Evolutionary conservation across 139 green algal genomes (phyloP).

Genomic region (Tetraselmis chui): DNA sequence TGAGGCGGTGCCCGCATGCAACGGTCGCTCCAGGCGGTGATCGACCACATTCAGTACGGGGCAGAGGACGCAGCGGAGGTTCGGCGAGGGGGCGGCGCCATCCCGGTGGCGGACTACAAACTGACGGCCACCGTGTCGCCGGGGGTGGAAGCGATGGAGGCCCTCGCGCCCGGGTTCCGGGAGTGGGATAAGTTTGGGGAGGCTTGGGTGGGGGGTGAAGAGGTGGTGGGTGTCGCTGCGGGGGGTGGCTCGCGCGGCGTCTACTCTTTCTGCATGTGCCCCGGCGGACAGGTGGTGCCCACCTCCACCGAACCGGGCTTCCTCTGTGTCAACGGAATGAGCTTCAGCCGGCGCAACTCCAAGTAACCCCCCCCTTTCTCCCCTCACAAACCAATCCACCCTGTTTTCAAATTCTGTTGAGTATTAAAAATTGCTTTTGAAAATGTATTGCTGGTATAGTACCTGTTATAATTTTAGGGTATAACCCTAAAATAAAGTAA

Average conservation of each 20-base stretch:
- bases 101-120: constrained; percentile 78
- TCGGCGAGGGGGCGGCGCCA: constrained; percentile 50
- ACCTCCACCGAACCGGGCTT: constrained; percentile 53
- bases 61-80: constrained; percentile 38
- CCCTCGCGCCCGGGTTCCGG: background rate
- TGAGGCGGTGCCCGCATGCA: too few species aligned
- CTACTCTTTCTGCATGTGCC: constrained; percentile 90
- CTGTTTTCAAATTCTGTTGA: too few species aligned
- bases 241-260: constrained; percentile 28
- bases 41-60: constrained; percentile 65
- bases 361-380: background rate
- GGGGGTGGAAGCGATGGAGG: background rate
- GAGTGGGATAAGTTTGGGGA: background rate
- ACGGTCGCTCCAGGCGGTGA: constrained; percentile 9
- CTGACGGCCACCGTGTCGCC: constrained; percentile 30
- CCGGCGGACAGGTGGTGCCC: constrained; percentile 56
- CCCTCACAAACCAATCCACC: too few species aligned
- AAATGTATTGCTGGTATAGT: background rate
- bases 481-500: too few species aligned
- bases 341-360: constrained; percentile 55
- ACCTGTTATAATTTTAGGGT: background rate
- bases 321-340: constrained; percentile 88
- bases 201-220: background rate
- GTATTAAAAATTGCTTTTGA: too few species aligned
- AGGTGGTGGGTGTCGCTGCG: background rate